Conservation (phyloP, 2,329 filamentous ascomycete species). For the Eutypella sp. region DNA sequence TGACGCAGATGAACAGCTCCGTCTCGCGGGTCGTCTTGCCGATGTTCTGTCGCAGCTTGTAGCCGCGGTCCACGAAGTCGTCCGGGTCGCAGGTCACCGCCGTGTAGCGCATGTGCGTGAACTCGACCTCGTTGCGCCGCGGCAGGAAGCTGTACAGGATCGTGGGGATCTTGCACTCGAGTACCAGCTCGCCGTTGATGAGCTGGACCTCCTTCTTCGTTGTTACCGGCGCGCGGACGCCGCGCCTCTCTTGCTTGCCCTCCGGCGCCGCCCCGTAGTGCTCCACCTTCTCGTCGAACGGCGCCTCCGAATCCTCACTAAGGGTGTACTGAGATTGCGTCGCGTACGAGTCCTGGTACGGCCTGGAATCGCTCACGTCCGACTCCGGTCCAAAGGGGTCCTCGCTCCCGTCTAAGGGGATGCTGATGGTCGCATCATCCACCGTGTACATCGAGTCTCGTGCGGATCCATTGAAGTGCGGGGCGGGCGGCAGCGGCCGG, state of each 20-base stretch:
- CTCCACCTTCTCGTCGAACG: conserved; percentile 56
- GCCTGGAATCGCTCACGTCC: conserved; percentile 49
- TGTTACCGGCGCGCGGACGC: conserved; percentile 82
- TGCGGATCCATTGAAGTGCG: conserved; percentile 64
- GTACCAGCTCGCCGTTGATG: conserved; percentile 94
- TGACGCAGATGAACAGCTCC: conserved; percentile 92
- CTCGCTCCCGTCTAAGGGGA: conserved; percentile 57
- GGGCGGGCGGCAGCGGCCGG: conserved; percentile 81
- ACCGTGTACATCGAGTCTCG: conserved; percentile 49
- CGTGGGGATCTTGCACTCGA: conserved; percentile 98
- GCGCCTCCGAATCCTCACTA: conserved; percentile 38
- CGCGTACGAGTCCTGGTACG: conserved; percentile 54
- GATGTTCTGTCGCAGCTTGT: conserved; percentile 84
- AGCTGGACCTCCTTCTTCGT: conserved; percentile 90
- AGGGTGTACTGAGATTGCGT: conserved; percentile 50
- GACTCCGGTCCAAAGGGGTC: conserved; percentile 66
- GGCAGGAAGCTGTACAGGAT: conserved; percentile 97
- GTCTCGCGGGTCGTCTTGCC: conserved; percentile 91
- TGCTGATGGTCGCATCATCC: conserved; percentile 67
- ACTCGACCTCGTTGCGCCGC: conserved; percentile 86
- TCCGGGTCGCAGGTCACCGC: conserved; percentile 91
- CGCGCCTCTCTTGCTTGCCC: conserved; percentile 80
- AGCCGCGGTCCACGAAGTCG: conserved; percentile 83
- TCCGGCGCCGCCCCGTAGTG: conserved; percentile 85
- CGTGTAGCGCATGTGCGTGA: conserved; percentile 94